A percentile compares a stretch with the other conserved stretches of the same genome.
phyloP scores from a whole-genome alignment of 352 stramenopile species.

The Phytophthora fragariae region DNA sequence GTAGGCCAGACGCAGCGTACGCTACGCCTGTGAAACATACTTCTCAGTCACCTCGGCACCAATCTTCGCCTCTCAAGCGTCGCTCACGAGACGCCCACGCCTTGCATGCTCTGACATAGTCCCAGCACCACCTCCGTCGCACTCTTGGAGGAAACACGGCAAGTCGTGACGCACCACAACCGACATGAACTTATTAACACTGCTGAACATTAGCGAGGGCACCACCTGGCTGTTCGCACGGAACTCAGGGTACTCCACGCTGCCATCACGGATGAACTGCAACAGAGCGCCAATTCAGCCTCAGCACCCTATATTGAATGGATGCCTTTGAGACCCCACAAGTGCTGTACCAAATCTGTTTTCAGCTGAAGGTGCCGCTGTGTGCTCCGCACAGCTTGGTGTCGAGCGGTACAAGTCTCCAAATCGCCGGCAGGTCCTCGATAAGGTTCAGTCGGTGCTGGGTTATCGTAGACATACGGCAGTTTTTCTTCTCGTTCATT shows the following conservation, averaged over 20 bases:
- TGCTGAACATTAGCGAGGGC: conserved; percentile 74
- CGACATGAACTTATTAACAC: conserved; percentile 76
- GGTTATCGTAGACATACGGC: too few species aligned
- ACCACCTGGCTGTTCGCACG: conserved; percentile 46
- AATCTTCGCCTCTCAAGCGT: conserved; percentile 46
- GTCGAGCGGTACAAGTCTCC: too few species aligned
- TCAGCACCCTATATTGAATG: too few species aligned
- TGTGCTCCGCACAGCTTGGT: too few species aligned
- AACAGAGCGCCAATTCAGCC: conserved; percentile 41
- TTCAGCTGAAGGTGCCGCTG: too few species aligned
- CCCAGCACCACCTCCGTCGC: conserved; percentile 67
- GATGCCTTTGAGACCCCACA: too few species aligned
- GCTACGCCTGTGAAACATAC: conserved; percentile 75
- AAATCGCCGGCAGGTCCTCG: too few species aligned
- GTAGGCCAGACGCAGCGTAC: conserved; percentile 85
- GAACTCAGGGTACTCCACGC: conserved; percentile 55
- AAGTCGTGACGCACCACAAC: conserved; percentile 60
- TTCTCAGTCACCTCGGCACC: conserved; percentile 70
- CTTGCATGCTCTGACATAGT: conserved; percentile 52
- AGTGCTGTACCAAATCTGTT: too few species aligned
- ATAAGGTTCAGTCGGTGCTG: too few species aligned
- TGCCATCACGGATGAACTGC: conserved; percentile 59
- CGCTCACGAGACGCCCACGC: conserved; percentile 50
- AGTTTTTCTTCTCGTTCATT: too few species aligned
- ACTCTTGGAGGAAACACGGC: conserved; percentile 68